Conservation (phyloP, 1,284 basidiomycete genomes). For the Somion occarium region DNA sequence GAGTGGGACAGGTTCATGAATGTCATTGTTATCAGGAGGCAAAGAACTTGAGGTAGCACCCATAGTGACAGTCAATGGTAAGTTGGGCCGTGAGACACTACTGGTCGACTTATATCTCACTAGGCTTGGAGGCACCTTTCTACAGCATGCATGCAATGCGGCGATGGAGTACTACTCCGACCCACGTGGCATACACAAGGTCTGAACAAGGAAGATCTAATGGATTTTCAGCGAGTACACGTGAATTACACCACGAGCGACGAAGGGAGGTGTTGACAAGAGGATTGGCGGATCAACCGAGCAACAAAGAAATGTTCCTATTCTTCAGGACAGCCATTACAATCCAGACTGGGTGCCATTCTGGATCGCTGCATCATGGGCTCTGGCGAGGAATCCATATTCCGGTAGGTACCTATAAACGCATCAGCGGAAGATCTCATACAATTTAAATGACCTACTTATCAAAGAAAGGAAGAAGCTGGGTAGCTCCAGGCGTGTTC, state of each 20-base stretch:
- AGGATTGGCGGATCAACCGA: too few species aligned
- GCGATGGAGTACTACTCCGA: not conserved
- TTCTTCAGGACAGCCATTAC: too few species aligned
- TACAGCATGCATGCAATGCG: too few species aligned
- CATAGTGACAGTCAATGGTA: not conserved
- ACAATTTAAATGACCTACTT: conserved; percentile 25
- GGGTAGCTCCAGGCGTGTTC: conserved; percentile 33
- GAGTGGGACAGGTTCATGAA: not conserved
- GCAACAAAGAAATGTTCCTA: too few species aligned
- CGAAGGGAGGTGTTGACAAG: too few species aligned
- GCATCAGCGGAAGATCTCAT: conserved; percentile 1
- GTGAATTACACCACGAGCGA: too few species aligned
- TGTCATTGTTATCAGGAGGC: not conserved
- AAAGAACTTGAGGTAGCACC: not conserved
- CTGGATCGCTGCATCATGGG: conserved; percentile 33
- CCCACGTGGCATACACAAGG: not conserved
- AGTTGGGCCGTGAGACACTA: not conserved
- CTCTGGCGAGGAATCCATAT: conserved; percentile 35
- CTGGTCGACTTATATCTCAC: too few species aligned
- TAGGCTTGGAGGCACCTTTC: too few species aligned
- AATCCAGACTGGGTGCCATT: conserved; percentile 25
- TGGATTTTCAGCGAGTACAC: not conserved
- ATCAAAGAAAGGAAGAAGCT: conserved; percentile 39
- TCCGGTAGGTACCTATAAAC: conserved; percentile 31
- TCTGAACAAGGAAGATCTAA: not conserved